Evolutionary conservation across 208 protist species (phyloP), one percentile per base, ranked within the genome.

Genomic region (Vickermania ingenoplastis): DNA sequence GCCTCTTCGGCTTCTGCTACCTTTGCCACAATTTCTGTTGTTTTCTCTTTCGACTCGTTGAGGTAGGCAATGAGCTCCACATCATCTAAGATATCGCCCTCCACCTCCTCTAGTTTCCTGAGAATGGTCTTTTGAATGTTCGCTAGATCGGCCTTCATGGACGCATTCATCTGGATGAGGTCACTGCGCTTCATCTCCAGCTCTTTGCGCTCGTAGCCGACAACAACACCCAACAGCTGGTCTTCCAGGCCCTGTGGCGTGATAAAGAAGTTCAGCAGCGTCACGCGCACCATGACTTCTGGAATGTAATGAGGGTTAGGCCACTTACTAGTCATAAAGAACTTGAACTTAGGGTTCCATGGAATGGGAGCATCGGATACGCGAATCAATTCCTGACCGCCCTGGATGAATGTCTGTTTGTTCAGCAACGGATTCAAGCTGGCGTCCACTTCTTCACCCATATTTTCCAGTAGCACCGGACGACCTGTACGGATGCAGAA

Each of bases 181-280:
- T 93, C 76, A 52, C 84, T 92, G 60, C 98, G 97, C 30, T 81
- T 77, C 66, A 91, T 90, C 74, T 99, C 96, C 24, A 99, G 72
- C 65, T 99, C 97, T 53, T 95, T 96, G 17, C 95, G 80, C 81
- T 99, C 97, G 67, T 98, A 94, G 17, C 92, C 95, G 0, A 99
- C 98, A 4, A 98, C 92, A 4, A 97, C 86, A 29, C 90, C 97
- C 17, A 99, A 86, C 50, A 99, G 71, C 80, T 99, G 98, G 60
- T 99, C 97, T 67, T 98, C 94, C n/a, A 99, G 68, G 14, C 98
- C 98, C 23, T 85, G 78, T 41, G 87, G 94, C 21, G 97, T 99
- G 71, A 99, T 97, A 70, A 98, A 98, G 75, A 99, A 99, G 80
- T 99, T 99, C 49, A 99, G 78, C 59, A 99, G 75, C 51, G 95